Conservation (phyloP, 768 basidiomycete species). For the Pleurotus cornucopiae region DNA sequence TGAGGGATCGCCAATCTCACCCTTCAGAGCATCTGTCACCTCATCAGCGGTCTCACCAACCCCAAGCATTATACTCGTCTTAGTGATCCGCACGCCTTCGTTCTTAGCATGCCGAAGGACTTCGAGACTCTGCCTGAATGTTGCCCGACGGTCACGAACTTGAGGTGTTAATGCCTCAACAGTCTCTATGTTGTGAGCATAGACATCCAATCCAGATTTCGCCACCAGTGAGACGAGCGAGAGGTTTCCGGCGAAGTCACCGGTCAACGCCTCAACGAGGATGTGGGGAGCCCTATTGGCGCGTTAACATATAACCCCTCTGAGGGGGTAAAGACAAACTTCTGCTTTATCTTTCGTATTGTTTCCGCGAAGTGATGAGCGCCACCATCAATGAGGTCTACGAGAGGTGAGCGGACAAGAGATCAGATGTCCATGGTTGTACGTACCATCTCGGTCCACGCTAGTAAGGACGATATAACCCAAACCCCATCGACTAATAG, state of each 20-base stretch:
- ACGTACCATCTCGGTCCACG: slow-evolving; percentile 92
- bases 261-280: slow-evolving; percentile 93
- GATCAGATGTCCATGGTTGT: neutral
- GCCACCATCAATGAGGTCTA: slow-evolving; percentile 91
- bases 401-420: neutral
- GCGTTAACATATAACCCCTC: slow-evolving; percentile 3
- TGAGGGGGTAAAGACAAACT: slow-evolving; percentile 41
- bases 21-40: slow-evolving; percentile 74
- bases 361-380: slow-evolving; percentile 94
- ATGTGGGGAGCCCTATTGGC: slow-evolving; percentile 81
- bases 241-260: slow-evolving; percentile 83
- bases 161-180: slow-evolving; percentile 91
- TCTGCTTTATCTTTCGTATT: slow-evolving; percentile 92
- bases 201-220: slow-evolving; percentile 92
- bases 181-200: slow-evolving; percentile 97
- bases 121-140: slow-evolving; percentile 77
- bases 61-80: slow-evolving; percentile 98
- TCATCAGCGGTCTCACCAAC: slow-evolving; percentile 89
- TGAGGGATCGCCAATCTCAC: slow-evolving; percentile 35
- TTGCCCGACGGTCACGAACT: slow-evolving; percentile 93
- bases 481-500: slow-evolving; percentile 95
- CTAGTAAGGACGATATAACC: slow-evolving; percentile 97
- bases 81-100: slow-evolving; percentile 83
- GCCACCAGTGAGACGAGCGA: slow-evolving; percentile 80
- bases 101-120: slow-evolving; percentile 83